phyloP scores from a whole-genome alignment of 192 early-diverging fungal genomes.

The Rhizophagus clarus region DNA sequence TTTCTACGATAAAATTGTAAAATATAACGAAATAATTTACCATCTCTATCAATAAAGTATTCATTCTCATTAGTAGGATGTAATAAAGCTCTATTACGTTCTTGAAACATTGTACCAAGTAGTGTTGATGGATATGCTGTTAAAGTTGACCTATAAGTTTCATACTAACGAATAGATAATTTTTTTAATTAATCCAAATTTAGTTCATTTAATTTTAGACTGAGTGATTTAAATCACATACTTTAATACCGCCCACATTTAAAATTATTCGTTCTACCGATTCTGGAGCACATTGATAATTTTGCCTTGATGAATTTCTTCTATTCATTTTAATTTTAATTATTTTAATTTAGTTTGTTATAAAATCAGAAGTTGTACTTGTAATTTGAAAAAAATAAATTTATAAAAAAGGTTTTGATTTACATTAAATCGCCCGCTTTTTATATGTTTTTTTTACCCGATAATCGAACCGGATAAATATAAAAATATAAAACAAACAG shows the following conservation, averaged over 20 bases:
- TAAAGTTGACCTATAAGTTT: slow-evolving; percentile 15
- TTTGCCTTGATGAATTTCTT: no score
- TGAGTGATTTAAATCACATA: neutral
- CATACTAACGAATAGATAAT: slow-evolving; percentile 7
- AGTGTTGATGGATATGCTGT: slow-evolving; percentile 12
- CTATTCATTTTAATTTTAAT: no score
- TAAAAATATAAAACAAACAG: no score
- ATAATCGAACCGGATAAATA: no score
- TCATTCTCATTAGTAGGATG: slow-evolving; percentile 9
- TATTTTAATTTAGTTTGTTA: no score
- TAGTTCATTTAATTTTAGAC: neutral
- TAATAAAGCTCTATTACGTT: slow-evolving; percentile 4
- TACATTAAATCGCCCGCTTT: no score
- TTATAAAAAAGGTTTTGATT: no score
- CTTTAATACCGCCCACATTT: slow-evolving; percentile 21
- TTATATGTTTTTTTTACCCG: no score
- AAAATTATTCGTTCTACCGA: slow-evolving; percentile 1
- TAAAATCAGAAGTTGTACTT: no score
- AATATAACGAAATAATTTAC: slow-evolving; percentile 16
- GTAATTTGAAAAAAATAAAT: no score
- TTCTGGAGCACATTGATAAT: neutral
- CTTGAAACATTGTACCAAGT: slow-evolving; percentile 20
- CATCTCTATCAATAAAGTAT: slow-evolving; percentile 23
- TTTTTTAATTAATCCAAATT: neutral
- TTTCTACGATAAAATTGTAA: slow-evolving; percentile 15